Conservation (phyloP, 2,329 filamentous ascomycete genomes). For the Orbilia oligospora region DNA sequence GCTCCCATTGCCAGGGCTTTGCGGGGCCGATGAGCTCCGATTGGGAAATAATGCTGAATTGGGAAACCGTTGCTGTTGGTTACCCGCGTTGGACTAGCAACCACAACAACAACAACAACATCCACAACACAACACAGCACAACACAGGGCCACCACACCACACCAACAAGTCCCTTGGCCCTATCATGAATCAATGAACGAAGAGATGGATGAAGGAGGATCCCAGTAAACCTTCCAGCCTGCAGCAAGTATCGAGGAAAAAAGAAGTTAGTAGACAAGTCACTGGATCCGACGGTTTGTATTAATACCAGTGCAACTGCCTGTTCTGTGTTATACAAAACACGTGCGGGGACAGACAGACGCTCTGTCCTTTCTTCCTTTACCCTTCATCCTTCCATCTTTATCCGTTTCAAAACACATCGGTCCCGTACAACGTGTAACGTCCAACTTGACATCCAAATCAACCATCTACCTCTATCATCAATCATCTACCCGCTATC, state of each 20-base stretch:
- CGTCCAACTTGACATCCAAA: neutral
- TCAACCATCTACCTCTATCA: neutral
- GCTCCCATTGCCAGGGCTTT: constrained; percentile 19
- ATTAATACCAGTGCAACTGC: constrained; percentile 19
- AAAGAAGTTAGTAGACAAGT: constrained; percentile 12
- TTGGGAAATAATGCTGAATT: constrained; percentile 15
- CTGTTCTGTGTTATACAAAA: constrained; percentile 34
- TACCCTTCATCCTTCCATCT: neutral
- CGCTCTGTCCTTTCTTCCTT: neutral
- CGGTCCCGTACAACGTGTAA: neutral
- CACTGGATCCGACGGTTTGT: constrained; percentile 11
- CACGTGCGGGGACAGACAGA: constrained; percentile 15
- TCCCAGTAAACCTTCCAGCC: constrained; percentile 17
- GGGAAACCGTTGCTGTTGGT: constrained; percentile 13
- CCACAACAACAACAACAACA: constrained; percentile 35
- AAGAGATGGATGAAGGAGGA: constrained; percentile 22
- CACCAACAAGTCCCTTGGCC: neutral
- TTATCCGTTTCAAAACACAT: constrained; percentile 22
- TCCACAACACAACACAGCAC: constrained; percentile 5
- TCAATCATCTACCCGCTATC: neutral
- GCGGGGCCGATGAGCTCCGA: constrained; percentile 27
- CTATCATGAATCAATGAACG: neutral
- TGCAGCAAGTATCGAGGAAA: constrained; percentile 24
- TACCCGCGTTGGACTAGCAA: constrained; percentile 20
- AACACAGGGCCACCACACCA: too few species aligned